These are phyloP conservation scores for Volvox africanus DNA, from an alignment of 139 green algal genomes.

Conservation along the genomic window DNA sequence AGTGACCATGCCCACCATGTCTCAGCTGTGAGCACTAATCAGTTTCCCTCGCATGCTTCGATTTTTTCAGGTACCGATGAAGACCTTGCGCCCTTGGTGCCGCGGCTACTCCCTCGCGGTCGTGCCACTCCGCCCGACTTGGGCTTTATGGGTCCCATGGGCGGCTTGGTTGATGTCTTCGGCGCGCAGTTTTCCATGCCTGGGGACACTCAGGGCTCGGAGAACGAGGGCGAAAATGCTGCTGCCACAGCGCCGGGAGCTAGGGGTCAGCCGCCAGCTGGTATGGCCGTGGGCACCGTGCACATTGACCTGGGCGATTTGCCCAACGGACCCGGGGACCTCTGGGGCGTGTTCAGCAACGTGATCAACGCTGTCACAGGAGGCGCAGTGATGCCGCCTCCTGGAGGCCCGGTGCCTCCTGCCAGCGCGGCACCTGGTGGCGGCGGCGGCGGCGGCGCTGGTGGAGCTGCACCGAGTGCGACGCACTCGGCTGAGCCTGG, in stretches of 20 bases:
- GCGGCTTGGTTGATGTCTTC: slow-evolving; percentile 33
- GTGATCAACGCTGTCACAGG: background rate
- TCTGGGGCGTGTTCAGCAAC: background rate
- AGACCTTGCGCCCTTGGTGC: slow-evolving; percentile 18
- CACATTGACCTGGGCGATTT: slow-evolving; percentile 13
- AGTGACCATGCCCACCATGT: too few relatives aligned
- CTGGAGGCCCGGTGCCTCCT: background rate
- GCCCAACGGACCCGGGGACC: background rate
- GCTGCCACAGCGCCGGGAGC: background rate
- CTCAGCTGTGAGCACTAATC: too few relatives aligned
- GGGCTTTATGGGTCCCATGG: slow-evolving; percentile 17
- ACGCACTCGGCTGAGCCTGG: background rate
- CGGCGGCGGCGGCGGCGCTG: background rate
- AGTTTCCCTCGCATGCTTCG: too few relatives aligned
- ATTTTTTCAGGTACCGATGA: background rate
- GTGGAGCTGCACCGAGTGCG: background rate
- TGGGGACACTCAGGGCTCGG: background rate
- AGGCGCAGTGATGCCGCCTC: background rate
- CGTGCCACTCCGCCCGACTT: background rate
- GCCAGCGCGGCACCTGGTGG: too few relatives aligned
- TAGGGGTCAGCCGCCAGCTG: background rate
- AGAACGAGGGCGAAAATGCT: too few relatives aligned
- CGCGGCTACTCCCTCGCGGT: background rate
- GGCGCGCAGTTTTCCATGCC: background rate
- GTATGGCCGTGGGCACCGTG: background rate